These are phyloP conservation scores for Coemansia umbellata DNA, from an alignment of 192 early-diverging fungal species.

Conservation along the genomic window DNA sequence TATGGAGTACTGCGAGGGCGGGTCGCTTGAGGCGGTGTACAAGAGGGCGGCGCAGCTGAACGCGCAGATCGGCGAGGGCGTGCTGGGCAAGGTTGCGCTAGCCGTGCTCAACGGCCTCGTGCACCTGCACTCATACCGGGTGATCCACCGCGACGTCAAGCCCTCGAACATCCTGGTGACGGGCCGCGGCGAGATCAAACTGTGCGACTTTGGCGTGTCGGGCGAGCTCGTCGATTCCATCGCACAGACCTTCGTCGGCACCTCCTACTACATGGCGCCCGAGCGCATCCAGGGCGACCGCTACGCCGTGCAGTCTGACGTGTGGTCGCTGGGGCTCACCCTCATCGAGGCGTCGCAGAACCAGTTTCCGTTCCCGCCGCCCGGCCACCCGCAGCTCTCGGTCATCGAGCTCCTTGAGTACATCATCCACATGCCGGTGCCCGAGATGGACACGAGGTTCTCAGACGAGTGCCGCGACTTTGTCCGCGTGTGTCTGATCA, in stretches of 20 bases:
- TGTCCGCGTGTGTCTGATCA: constrained; percentile 59
- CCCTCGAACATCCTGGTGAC: constrained; percentile 97
- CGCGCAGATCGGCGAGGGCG: constrained; percentile 81
- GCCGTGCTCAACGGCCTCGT: constrained; percentile 89
- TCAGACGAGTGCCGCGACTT: constrained; percentile 48
- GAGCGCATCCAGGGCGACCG: constrained; percentile 90
- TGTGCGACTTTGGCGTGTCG: constrained; percentile 97
- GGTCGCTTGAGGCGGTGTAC: constrained; percentile 91
- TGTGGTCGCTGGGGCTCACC: constrained; percentile 95
- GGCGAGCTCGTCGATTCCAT: constrained; percentile 84
- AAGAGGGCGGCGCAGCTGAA: constrained; percentile 63
- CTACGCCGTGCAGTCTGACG: constrained; percentile 87
- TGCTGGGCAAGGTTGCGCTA: constrained; percentile 84
- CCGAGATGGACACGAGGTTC: constrained; percentile 58
- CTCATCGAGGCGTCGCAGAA: constrained; percentile 92
- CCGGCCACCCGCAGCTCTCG: constrained; percentile 67
- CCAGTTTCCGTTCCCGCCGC: constrained; percentile 87
- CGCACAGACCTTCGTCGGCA: constrained; percentile 95
- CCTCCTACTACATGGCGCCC: constrained; percentile 96
- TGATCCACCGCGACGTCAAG: constrained; percentile 98
- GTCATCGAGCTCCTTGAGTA: constrained; percentile 92
- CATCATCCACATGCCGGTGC: constrained; percentile 87
- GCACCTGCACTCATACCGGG: constrained; percentile 79
- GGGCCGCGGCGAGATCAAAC: constrained; percentile 83
- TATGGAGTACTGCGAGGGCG: constrained; percentile 96